phyloP scores from a whole-genome alignment of 163 green algal genomes.

The Volvox carteri region DNA sequence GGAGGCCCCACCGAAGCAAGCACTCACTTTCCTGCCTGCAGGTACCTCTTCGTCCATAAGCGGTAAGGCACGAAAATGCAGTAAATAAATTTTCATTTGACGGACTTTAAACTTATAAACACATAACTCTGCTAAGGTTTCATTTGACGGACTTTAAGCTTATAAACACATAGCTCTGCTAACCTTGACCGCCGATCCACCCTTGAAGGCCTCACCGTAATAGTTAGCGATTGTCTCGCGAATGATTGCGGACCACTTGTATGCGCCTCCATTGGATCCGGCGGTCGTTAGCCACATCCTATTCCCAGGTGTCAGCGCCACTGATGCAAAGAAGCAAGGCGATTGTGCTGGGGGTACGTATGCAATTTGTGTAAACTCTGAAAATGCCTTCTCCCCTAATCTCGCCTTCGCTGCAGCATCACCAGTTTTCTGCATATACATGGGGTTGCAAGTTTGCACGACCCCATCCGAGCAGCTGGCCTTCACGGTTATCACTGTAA shows the following conservation, averaged over 20 bases:
- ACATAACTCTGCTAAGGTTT: too few relatives aligned
- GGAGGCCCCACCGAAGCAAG: too few relatives aligned
- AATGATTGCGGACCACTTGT: neutral
- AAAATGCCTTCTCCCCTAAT: neutral
- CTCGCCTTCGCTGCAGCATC: neutral
- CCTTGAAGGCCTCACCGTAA: neutral
- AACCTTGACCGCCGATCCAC: too few relatives aligned
- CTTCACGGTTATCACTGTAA: neutral
- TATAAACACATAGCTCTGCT: too few relatives aligned
- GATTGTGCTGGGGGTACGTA: neutral
- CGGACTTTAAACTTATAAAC: too few relatives aligned
- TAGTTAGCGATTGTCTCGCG: constrained; percentile 13
- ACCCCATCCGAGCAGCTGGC: neutral
- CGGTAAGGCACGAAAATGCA: too few relatives aligned
- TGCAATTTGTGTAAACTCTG: neutral
- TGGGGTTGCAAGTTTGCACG: neutral
- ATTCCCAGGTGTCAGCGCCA: constrained; percentile 39
- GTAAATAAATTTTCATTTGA: too few relatives aligned
- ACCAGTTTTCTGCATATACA: neutral
- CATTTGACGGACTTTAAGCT: too few relatives aligned
- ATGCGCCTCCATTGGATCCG: neutral
- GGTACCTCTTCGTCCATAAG: too few relatives aligned
- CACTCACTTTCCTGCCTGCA: too few relatives aligned
- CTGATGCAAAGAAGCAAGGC: neutral
- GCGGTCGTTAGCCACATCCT: constrained; percentile 23